Percentiles rank a stretch among this genome's conserved stretches.
Evolutionary conservation across 2,329 filamentous ascomycete genomes (phyloP).

Genomic region (Fusarium domesticum): DNA sequence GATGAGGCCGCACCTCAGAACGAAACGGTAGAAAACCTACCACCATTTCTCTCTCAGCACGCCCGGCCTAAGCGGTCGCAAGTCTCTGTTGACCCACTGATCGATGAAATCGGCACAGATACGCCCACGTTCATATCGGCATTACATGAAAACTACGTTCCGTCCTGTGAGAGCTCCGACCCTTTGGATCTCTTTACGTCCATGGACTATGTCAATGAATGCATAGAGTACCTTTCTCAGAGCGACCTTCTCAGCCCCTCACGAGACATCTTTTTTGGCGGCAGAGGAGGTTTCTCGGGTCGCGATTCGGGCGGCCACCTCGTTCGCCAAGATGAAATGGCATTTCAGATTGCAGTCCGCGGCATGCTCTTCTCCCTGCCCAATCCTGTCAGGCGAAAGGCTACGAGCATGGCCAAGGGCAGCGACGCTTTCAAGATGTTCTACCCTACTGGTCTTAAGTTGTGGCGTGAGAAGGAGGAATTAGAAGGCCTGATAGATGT

Average conservation of each 20-base stretch:
- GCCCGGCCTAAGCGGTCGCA: constrained; percentile 61
- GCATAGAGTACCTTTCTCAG: constrained; percentile 81
- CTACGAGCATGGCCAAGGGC: constrained; percentile 41
- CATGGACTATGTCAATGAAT: constrained; percentile 77
- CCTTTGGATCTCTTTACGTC: constrained; percentile 55
- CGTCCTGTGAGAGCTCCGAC: constrained; percentile 68
- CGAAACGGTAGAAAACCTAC: constrained; percentile 52
- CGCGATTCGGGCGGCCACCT: constrained; percentile 65
- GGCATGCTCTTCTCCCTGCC: constrained; percentile 84
- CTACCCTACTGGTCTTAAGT: constrained; percentile 77
- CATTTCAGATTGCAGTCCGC: constrained; percentile 85
- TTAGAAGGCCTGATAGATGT: constrained; percentile 69
- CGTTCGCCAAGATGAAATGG: constrained; percentile 88
- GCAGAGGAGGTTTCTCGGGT: constrained; percentile 51
- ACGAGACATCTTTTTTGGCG: constrained; percentile 64
- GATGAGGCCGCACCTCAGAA: constrained; percentile 49
- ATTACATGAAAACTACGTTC: constrained; percentile 87
- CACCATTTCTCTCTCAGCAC: constrained; percentile 54
- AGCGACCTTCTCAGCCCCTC: constrained; percentile 81
- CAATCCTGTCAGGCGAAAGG: constrained; percentile 74
- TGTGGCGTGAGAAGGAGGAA: constrained; percentile 84
- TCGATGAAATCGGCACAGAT: constrained; percentile 92
- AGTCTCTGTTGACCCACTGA: constrained; percentile 70
- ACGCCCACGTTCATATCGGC: constrained; percentile 85
- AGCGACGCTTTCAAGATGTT: constrained; percentile 82